Evolutionary conservation across 2,329 filamentous ascomycete species (phyloP), one percentile per base, ranked within the genome.

Genomic region (Chrysoporthe puriensis): DNA sequence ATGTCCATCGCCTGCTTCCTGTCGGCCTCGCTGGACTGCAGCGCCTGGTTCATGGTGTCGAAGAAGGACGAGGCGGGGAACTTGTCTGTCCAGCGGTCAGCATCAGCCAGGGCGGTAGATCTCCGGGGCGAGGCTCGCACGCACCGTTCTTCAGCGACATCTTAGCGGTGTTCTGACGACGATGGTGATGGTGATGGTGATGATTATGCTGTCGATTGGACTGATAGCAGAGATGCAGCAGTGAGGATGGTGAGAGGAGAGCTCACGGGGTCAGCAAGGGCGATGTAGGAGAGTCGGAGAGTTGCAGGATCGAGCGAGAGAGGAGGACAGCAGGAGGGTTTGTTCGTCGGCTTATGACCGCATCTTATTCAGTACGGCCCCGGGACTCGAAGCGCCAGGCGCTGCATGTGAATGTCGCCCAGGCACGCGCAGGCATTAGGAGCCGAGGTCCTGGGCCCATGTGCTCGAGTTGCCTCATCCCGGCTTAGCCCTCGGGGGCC

Each of bases 61-160:
- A 99, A 99, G 73, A 94, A 94, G 72, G 82, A 90, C 69, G 96
- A 98, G 76, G 95, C 89, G 72, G 96, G 95, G 82, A 97, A 97
- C 73, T 90, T 89, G 80, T 88, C 91, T 94, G 73, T 66, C 5
- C 11, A 14, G 4, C 21, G 34, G 58, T 59, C 48, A 62, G 26
- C 11, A 9, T 64, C 44, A 62, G 64, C 57, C 48, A 57, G 34
- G 43, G 50, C 16, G 2, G 21, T n/a, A 9, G n/a, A 26, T 32
- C 48, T 26, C 14, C n/a, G 18, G 56, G 16, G 26, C 13, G 13
- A 7, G 5, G 40, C 36, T 26, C 36, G 34, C 26, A 78, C 84
- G 73, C 83, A 92, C 91, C 86, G 82, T 90, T 89, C 81, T 90
- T 90, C 81, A 93, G 85, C 86, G 88, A 84, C 91, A 93, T 93